phyloP scores from a whole-genome alignment of 2,329 filamentous ascomycete genomes.

The Leptographium wingfieldii region DNA sequence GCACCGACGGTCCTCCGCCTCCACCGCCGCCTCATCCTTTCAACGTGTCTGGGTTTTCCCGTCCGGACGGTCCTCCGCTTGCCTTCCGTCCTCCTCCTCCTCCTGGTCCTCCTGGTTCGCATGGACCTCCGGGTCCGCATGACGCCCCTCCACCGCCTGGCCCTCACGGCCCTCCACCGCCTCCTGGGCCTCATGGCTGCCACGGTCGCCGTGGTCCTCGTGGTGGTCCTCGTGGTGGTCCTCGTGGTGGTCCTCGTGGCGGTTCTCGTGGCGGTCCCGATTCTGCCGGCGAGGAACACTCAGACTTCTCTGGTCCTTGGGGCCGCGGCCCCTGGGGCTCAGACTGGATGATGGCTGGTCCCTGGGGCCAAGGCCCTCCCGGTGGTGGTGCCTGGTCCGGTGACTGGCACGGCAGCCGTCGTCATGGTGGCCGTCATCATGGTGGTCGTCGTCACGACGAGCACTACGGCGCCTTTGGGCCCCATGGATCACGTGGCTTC shows the following conservation, averaged over 20 bases:
- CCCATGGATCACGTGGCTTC: conserved; percentile 6
- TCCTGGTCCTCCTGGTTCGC: not conserved
- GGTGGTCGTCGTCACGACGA: conserved; percentile 2
- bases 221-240: not conserved
- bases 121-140: not conserved
- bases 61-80: not conserved
- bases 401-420: not conserved
- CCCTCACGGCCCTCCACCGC: not conserved
- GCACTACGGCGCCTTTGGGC: conserved; percentile 8
- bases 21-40: not conserved
- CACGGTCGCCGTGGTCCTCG: not conserved
- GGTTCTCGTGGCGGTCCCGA: not conserved
- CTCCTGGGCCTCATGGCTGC: not conserved
- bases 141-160: not conserved
- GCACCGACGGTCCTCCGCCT: not conserved
- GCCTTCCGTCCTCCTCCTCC: not conserved
- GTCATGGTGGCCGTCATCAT: not conserved
- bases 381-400: not conserved
- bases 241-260: not conserved
- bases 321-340: not conserved
- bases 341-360: not conserved
- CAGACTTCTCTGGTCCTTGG: not conserved
- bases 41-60: not conserved
- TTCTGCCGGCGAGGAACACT: not conserved
- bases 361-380: conserved; percentile 8